Base-by-base conservation (phyloP, 495 filamentous ascomycete species). In the Penicillium arizonense region DNA sequence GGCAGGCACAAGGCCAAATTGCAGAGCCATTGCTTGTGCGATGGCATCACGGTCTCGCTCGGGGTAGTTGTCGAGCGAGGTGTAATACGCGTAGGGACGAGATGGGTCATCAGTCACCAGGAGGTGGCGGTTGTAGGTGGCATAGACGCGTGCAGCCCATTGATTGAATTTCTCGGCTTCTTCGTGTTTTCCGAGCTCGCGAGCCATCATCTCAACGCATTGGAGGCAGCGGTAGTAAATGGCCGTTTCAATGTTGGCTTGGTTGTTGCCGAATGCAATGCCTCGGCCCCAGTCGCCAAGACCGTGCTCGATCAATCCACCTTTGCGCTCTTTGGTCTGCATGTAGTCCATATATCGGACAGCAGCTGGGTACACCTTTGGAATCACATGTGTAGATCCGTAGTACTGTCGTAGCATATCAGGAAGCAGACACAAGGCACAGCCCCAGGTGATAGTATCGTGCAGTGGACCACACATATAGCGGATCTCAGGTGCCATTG, bases 401-500 rank as follows among this genome's bases (percentile, higher is more conserved):
- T 67, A 67, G 35, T 62, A 67, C n/a, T 48, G 54, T 0, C 52
- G 51, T 4, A 64, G 40, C 2, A 67, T 56, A 20, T 67, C 61
- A 0, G 64, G 64, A 6, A 67, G 47, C 13, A 67, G 52, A 35
- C 58, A 62, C 6, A 67, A 23, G 7, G 64, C 64, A 36, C 61
- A 64, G 7, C 64, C 64, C 64, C 64, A 67, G 32, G 61, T 67
- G 23, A 67, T 67, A 1, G 64, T 67, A 30, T 64, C 64, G 32
- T 67, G 61, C 11, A 67, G 61, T 5, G 64, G 64, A n/a, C 64
- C 64, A 26, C 64, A 67, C 64, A 67, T 67, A 23, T 67, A 67
- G 3, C 64, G 47, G 24, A 64, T 64, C 37, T 67, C 64, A 2
- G 64, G 64, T 3, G 64, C 64, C 64, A 67, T 67, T 1, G 61